Percentiles rank a stretch among this genome's conserved stretches.
These are phyloP conservation scores for Mycocentrospora acerina DNA, from an alignment of 2,329 filamentous ascomycete species.

Conservation along the genomic window DNA sequence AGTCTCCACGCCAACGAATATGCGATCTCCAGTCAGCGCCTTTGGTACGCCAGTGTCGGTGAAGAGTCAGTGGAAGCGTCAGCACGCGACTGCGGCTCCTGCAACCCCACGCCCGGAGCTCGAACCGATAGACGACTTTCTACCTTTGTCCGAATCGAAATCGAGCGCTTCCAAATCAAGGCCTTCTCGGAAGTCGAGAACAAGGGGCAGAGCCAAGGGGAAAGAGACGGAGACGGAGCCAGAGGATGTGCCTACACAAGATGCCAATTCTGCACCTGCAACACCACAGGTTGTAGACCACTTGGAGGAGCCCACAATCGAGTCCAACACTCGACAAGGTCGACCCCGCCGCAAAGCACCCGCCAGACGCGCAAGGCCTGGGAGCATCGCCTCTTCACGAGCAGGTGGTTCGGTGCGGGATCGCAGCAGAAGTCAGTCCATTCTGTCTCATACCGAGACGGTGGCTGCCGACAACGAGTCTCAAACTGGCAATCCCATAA, in stretches of 20 bases:
- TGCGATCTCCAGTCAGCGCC: conserved; percentile 28
- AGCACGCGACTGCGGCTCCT: conserved; percentile 16
- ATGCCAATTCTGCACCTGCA: conserved; percentile 14
- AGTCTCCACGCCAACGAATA: conserved; percentile 28
- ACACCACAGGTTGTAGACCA: conserved; percentile 12
- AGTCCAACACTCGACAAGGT: conserved; percentile 32
- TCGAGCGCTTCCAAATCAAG: conserved; percentile 24
- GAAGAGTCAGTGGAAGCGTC: conserved; percentile 34
- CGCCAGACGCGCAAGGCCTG: conserved; percentile 32
- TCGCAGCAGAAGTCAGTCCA: conserved; percentile 52
- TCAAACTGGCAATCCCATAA: conserved; percentile 43
- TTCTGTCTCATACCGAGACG: conserved; percentile 49
- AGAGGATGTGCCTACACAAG: conserved; percentile 12
- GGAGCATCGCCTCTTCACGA: conserved; percentile 50
- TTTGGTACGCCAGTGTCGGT: conserved; percentile 31
- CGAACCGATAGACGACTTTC: conserved; percentile 32
- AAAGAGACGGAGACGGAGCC: conserved; percentile 17
- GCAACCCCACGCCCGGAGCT: conserved; percentile 24
- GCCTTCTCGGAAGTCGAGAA: conserved; percentile 24
- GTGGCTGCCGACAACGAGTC: conserved; percentile 44
- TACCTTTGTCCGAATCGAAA: conserved; percentile 15
- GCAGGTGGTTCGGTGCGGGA: conserved; percentile 47
- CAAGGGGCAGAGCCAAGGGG: conserved; percentile 30
- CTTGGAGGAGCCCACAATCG: conserved; percentile 23
- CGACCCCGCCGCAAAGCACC: conserved; percentile 34